Base-by-base conservation (phyloP, 768 basidiomycete genomes). In the Cubamyces lactineus region DNA sequence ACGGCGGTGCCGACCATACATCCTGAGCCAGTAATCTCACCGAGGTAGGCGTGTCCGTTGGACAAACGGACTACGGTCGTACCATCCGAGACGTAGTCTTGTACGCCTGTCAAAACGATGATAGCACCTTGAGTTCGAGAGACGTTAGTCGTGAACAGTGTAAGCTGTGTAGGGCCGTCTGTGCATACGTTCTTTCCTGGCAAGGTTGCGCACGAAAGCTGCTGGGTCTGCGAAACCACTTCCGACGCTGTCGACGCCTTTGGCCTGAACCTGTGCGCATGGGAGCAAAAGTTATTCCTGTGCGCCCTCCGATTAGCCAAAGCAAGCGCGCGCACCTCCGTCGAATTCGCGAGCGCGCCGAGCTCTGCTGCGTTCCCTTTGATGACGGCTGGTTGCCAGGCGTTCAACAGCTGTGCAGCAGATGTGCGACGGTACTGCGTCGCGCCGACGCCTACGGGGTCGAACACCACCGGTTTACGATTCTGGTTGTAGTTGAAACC, bases 321-420 rank as follows among this genome's bases (percentile, higher is more conserved):
- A 2, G n/a, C 38, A n/a, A 43, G 21, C 17, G 16, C 17, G 16
- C 71, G 46, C 47, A 91, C 94, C 79, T 96, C 96, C 15, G 73
- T 73, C 0, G 90, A 91, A n/a, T 87, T 82, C 2, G 87, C 84
- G 11, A 96, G 72, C 0, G 89, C 83, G 0, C 87, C 93, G 21
- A 98, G 86, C 76, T 98, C 96, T 16, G 84, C 92, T 0, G 93
- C 90, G 70, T 98, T 97, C 3, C 95, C 95, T 75, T 98, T 98
- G 75, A 98, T 95, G 21, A 96, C 90, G 17, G 89, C 88, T 12
- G 89, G 86, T 73, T 96, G 94, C 85, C 90, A 96, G 23, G 77
- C 75, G 60, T 88, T 78, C 19, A 96, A 75, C 13, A 96, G 79
- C 57, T 86, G 92, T 86, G 71, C 51, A 3, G 89, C 86, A 2